Base-by-base conservation (phyloP, 345 rosid species). In the Citrus hindsii region DNA sequence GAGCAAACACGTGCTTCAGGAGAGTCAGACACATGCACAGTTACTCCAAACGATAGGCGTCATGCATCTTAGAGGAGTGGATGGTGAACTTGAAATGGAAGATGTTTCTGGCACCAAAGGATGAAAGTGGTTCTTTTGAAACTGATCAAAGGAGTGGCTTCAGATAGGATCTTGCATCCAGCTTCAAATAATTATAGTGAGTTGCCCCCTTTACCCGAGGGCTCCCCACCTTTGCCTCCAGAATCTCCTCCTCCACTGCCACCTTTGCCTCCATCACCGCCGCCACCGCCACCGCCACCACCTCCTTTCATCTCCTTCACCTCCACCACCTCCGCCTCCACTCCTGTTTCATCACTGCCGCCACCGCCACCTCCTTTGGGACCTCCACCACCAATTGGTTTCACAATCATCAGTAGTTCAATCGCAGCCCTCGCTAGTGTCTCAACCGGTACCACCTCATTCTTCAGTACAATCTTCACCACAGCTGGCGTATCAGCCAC, bases 31-130 rank as follows among this genome's bases (percentile, higher is more conserved):
- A 74, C 84, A 66, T 78, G 59, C 76, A 56, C 67, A 16, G 84
- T 72, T 73, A 86, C 93, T 51, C 87, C 86, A 38, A 88, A 63
- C 84, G 93, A 91, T 80, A 87, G 91, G 85, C 88, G 86, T 37
- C 95, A 90, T 82, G 90, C 82, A 88, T 90, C 71, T 87, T 96
- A 76, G 93, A 91, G 84, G 97, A 94, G 92, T 88, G 55, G 95
- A 90, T 79, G 95, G 89, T 77, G 99, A 89, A 82, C 91, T 92
- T 76, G 98, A 91, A 86, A 90, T 91, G 97, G 97, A 94, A 84
- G 97, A 90, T 84, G 93, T 84, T 71, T 92, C 94, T 75, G 92
- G 87, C 89, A 87, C 76, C 90, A 81, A 10, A 85, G 88, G 93
- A 85, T 67, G 96, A 84, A 77, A 82, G 60, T 70, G 73, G 69